phyloP scores from a whole-genome alignment of 2,329 filamentous ascomycete species.

The Aspergillus novoparasiticus region DNA sequence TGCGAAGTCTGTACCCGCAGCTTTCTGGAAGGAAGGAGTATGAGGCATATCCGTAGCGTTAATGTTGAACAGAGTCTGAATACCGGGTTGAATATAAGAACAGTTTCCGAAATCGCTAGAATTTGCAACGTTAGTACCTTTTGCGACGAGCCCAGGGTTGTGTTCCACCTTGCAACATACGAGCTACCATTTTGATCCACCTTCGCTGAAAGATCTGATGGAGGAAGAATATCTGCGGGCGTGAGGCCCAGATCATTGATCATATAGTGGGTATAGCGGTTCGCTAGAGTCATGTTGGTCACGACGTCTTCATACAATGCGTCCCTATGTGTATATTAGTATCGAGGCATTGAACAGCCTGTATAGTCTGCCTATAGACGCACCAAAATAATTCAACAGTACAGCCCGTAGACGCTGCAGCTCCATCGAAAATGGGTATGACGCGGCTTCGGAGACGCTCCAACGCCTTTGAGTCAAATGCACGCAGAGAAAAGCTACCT shows the following conservation, averaged over 20 bases:
- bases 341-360: not conserved
- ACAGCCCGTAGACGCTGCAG: not conserved
- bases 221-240: not conserved
- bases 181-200: not conserved
- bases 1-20: not conserved
- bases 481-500: not conserved
- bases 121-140: not conserved
- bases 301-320: not conserved
- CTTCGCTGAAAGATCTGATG: not conserved
- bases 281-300: not conserved
- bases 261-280: not conserved
- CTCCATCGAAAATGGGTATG: not conserved
- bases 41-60: not conserved
- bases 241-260: not conserved
- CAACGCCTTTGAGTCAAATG: not conserved
- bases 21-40: not conserved
- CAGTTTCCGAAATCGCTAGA: constrained; percentile 1
- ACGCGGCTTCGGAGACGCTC: not conserved
- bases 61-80: not conserved
- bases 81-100: not conserved
- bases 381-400: constrained; percentile 1
- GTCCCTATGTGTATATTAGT: not conserved
- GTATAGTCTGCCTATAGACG: not conserved
- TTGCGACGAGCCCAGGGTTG: not conserved
- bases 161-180: not conserved